Base-by-base conservation (phyloP, 805 yeast species). In the Candida ortonii region DNA sequence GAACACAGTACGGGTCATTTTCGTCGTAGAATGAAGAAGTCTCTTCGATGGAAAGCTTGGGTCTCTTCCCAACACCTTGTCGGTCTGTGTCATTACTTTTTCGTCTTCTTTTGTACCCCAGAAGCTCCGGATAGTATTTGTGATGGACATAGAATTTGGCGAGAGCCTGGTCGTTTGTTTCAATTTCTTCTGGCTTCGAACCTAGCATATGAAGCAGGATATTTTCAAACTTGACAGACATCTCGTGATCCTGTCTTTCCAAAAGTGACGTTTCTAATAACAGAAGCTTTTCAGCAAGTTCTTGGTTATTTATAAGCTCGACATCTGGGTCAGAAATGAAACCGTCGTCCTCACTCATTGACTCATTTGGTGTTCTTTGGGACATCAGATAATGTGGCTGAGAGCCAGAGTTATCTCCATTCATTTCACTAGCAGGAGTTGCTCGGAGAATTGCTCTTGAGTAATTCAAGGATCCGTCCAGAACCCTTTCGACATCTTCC, bases 151-250 rank as follows among this genome's bases (percentile, higher is more conserved):
- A 52, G 7, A 22, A 36, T 16, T 22, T 18, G 6, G 41, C 12
- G 12, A 47, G 12, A 19, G 33, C 39, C 4, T 27, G 33, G 24
- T 49, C 54, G 21, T 53, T 49, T 7, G 38, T 25, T 17, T 31
- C 42, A 12, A 52, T 38, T 7, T 39, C 25, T 9, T 37, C 38
- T n/a, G 44, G 31, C n/a, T 39, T 43, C 8, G 51, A 35, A n/a
- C 44, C 30, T 33, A 57, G 30, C 29, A 39, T 42, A 6, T 48
- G 47, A 30, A 57, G 37, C 5, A 56, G 26, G 5, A 46, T 18
- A 26, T 55, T 44, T 23, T 57, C 62, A 27, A 50, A 48, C 25
- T 44, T 44, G 13, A 52, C 36, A 7, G 59, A 49, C n/a, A 37
- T 37, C 31, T 47, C 44, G 14, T 40, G 33, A 29, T 57, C 62